These are phyloP conservation scores for Carex kokanica DNA, from an alignment of 176 grass and related monocot genomes.

Conservation along the genomic window DNA sequence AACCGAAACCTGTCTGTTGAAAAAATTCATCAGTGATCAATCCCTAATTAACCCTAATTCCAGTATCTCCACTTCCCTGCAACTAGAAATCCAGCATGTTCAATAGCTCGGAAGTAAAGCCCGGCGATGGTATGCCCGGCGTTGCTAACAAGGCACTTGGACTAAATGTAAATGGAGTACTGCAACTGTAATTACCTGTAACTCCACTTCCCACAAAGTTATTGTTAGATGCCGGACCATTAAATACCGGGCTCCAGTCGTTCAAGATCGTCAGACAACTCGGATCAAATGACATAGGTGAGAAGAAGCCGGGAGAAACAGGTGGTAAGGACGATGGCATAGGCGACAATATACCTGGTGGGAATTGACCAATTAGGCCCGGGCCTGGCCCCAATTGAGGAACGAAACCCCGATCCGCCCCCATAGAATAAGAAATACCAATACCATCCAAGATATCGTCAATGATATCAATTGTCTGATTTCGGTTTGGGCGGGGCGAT, in stretches of 20 bases:
- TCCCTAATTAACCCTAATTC: slow-evolving; percentile 16
- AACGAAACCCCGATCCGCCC: not conserved
- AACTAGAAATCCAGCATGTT: slow-evolving; percentile 36
- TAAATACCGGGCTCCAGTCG: slow-evolving; percentile 71
- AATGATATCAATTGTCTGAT: not conserved
- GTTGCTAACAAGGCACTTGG: slow-evolving; percentile 64
- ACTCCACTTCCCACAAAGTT: slow-evolving; percentile 14
- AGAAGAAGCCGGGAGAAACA: slow-evolving; percentile 50
- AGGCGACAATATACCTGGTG: slow-evolving; percentile 65
- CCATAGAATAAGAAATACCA: not conserved
- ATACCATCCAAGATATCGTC: not conserved
- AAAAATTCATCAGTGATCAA: slow-evolving; percentile 10
- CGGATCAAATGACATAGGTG: slow-evolving; percentile 57
- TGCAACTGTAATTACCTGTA: slow-evolving; percentile 22
- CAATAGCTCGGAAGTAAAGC: slow-evolving; percentile 28
- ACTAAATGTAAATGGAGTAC: slow-evolving; percentile 52
- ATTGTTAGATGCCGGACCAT: not conserved
- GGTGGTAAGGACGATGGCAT: slow-evolving; percentile 58
- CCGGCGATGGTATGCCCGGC: slow-evolving; percentile 63
- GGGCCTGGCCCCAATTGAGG: not conserved
- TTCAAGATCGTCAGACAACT: slow-evolving; percentile 55
- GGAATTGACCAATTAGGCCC: slow-evolving; percentile 5
- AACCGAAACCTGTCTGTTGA: not conserved
- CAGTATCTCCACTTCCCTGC: not conserved
- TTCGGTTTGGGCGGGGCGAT: slow-evolving; percentile 10